phyloP scores from a whole-genome alignment of 1,284 basidiomycete species.

The Porodaedalea pini region DNA sequence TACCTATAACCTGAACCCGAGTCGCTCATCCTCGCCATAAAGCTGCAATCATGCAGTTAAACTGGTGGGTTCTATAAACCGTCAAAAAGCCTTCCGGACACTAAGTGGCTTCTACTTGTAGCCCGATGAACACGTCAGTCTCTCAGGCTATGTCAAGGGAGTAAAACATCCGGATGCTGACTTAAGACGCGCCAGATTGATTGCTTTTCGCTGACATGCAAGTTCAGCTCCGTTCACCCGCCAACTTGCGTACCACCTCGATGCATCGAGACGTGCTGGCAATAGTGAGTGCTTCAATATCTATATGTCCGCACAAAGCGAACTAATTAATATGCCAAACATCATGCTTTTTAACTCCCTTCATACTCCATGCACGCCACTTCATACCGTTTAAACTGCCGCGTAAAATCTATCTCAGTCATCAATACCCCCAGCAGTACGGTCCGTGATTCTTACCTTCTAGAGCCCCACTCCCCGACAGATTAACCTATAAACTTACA shows the following conservation, averaged over 20 bases:
- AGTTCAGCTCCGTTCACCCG: constrained; percentile 62
- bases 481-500: constrained; percentile 17
- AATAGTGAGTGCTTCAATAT: constrained; percentile 51
- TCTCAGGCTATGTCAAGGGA: too few species aligned
- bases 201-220: constrained; percentile 57
- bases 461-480: not conserved
- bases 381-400: constrained; percentile 8
- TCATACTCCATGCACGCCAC: not conserved
- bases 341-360: not conserved
- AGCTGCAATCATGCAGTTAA: constrained; percentile 18
- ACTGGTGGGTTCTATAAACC: constrained; percentile 1
- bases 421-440: constrained; percentile 66
- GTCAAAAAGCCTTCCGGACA: not conserved
- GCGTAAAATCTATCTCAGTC: constrained; percentile 36
- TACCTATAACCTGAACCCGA: not conserved
- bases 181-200: constrained; percentile 45
- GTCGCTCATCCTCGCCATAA: not conserved
- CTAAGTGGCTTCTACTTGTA: not conserved
- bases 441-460: constrained; percentile 33
- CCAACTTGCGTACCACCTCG: constrained; percentile 44
- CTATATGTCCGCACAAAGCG: not conserved
- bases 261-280: constrained; percentile 62
- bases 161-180: not conserved
- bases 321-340: not conserved
- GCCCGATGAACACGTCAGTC: constrained; percentile 21